Percentiles rank a stretch among this genome's conserved stretches.
These are phyloP conservation scores for Pleurotus tuber-regium DNA, from an alignment of 768 basidiomycete species.

Conservation along the genomic window DNA sequence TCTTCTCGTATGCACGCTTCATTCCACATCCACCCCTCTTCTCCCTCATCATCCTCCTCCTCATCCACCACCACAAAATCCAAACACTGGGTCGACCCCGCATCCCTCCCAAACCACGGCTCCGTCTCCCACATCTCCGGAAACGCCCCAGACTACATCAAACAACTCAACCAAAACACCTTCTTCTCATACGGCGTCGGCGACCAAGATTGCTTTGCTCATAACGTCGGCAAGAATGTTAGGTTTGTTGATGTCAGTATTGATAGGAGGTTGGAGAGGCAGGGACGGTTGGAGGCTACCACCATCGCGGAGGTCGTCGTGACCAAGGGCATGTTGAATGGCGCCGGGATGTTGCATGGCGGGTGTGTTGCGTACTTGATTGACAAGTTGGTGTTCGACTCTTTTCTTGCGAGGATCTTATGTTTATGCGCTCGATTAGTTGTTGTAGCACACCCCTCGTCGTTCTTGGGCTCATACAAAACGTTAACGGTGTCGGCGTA, in stretches of 20 bases:
- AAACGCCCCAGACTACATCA: slow-evolving; percentile 59
- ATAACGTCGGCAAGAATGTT: slow-evolving; percentile 57
- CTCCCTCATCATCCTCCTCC: slow-evolving; percentile 23
- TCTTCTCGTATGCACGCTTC: too few species aligned
- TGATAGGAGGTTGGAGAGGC: slow-evolving; percentile 41
- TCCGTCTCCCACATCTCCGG: slow-evolving; percentile 59
- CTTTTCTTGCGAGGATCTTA: neutral
- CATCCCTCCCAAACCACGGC: slow-evolving; percentile 54
- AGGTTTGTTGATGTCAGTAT: slow-evolving; percentile 60
- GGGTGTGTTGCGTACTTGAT: slow-evolving; percentile 72
- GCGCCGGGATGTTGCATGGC: slow-evolving; percentile 75
- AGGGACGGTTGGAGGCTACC: slow-evolving; percentile 54
- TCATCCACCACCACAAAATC: slow-evolving; percentile 22
- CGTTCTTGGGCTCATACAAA: slow-evolving; percentile 57
- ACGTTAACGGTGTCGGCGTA: slow-evolving; percentile 70
- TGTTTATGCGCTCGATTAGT: slow-evolving; percentile 28
- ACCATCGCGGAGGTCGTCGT: slow-evolving; percentile 63
- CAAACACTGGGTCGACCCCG: slow-evolving; percentile 63
- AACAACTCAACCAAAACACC: slow-evolving; percentile 66
- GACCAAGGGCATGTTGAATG: slow-evolving; percentile 66
- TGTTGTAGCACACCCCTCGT: slow-evolving; percentile 70
- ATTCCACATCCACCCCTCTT: slow-evolving; percentile 21
- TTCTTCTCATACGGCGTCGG: slow-evolving; percentile 73
- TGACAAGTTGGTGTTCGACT: slow-evolving; percentile 51
- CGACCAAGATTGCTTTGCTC: slow-evolving; percentile 55